A percentile compares a stretch with the other conserved stretches of the same genome.
Conservation (phyloP, 495 filamentous ascomycete species). For the Aspergillus haitiensis region DNA sequence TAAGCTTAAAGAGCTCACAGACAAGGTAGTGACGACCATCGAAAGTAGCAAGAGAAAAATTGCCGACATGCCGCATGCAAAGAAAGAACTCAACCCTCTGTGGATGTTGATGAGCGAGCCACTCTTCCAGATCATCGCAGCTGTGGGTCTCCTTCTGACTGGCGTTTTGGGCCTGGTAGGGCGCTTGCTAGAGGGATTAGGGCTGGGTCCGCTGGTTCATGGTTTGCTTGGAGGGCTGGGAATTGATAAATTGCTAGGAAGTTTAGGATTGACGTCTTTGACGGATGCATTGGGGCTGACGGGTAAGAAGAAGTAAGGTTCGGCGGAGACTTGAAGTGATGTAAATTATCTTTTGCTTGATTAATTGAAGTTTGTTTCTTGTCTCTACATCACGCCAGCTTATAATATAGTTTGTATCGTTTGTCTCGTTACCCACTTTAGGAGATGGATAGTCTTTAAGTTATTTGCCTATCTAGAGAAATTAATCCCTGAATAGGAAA, state of each 20-base stretch:
- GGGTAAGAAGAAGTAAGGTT: slow-evolving; percentile 25
- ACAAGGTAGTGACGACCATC: slow-evolving; percentile 69
- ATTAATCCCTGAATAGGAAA: too few relatives aligned
- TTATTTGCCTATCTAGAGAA: too few relatives aligned
- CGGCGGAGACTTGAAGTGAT: too few relatives aligned
- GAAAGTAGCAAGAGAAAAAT: slow-evolving; percentile 84
- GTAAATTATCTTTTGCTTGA: too few relatives aligned
- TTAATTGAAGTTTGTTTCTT: too few relatives aligned
- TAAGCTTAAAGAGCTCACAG: slow-evolving; percentile 70
- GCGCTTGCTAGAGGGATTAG: slow-evolving; percentile 76
- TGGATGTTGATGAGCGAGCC: slow-evolving; percentile 81
- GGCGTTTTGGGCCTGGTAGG: slow-evolving; percentile 85
- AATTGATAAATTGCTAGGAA: slow-evolving; percentile 71
- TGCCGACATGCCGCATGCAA: slow-evolving; percentile 86
- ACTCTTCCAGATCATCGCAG: slow-evolving; percentile 89
- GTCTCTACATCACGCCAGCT: too few relatives aligned
- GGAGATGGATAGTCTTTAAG: too few relatives aligned
- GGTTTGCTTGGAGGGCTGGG: slow-evolving; percentile 79
- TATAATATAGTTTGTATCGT: too few relatives aligned
- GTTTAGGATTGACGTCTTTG: slow-evolving; percentile 67
- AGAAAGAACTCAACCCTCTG: slow-evolving; percentile 89
- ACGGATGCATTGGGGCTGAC: slow-evolving; percentile 54
- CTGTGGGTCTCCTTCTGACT: slow-evolving; percentile 77
- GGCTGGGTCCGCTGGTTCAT: slow-evolving; percentile 77
- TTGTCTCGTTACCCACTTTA: too few relatives aligned